These are phyloP conservation scores for Fusarium falciforme DNA, from an alignment of 2,329 filamentous ascomycete genomes.

Conservation along the genomic window DNA sequence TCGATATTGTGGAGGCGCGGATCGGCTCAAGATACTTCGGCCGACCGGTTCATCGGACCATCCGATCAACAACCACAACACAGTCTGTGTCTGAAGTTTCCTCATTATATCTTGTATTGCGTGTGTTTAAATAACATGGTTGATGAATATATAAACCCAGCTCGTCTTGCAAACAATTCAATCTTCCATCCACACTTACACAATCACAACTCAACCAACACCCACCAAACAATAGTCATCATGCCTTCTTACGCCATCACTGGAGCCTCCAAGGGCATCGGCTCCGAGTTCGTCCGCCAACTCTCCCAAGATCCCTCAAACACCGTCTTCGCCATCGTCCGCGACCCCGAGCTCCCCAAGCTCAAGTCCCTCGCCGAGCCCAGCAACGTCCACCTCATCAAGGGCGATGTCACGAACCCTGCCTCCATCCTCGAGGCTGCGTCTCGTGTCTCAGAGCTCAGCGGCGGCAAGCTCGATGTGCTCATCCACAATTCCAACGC, in stretches of 20 bases:
- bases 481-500: slow-evolving; percentile 1
- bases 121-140: background rate
- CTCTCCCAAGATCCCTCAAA: slow-evolving; percentile 14
- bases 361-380: background rate
- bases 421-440: background rate
- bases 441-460: background rate
- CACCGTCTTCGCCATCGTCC: slow-evolving; percentile 4
- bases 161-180: background rate
- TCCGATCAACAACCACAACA: background rate
- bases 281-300: slow-evolving; percentile 34
- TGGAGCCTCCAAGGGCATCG: slow-evolving; percentile 38
- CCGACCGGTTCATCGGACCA: background rate
- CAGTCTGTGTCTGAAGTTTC: background rate
- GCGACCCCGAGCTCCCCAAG: background rate
- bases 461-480: background rate
- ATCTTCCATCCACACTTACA: background rate
- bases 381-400: background rate
- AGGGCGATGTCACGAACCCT: background rate
- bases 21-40: background rate
- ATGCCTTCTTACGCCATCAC: slow-evolving; percentile 38
- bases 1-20: background rate
- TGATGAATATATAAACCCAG: background rate
- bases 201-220: background rate
- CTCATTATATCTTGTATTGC: background rate
- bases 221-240: background rate